Evolutionary conservation across 169 alveolate genomes (phyloP), one percentile per base, ranked within the genome.

Genomic region (Cryptosporidium ryanae): DNA sequence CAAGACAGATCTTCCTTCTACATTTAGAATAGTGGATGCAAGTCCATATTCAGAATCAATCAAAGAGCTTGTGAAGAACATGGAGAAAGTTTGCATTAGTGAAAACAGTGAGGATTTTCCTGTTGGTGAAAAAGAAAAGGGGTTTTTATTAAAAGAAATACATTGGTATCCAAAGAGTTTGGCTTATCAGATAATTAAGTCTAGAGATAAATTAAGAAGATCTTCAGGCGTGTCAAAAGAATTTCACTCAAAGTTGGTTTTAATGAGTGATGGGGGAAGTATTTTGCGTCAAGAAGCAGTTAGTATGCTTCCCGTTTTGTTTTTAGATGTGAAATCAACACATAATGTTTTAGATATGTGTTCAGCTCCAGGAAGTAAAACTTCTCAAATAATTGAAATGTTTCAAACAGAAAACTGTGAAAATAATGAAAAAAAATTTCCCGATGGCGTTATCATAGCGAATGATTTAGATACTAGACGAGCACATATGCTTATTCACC

Each of bases 401-500:
- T 25, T 93, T 59, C 90, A 82, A 64, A 21, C 71, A 18, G 84
- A 55, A n/a, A 59, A 68, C 25, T 38, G 46, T 38, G 3, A n/a
- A n/a, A 50, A 23, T 17, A 23, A 44, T 25, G 63, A 49, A 15
- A 55, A 34, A 13, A 63, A 57, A 57, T 61, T 32, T 18, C 82
- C 90, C 2, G 63, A 90, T 52, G 98, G 98, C 2, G 89, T 92
- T 46, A 95, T 97, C 6, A 87, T 97, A 21, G 98, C 98, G 7
- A 97, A 97, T 87, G 99, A 97, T 66, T 94, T 96, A 18, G 97
- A 96, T 84, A 64, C 92, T 43, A 94, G 96, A 82, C 90, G 99
- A 84, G 98, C 99, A 2, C 95, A 94, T 84, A 92, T 95, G 96
- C 91, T 97, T 64, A 94, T 97, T n/a, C 99, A 97, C 91, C 94